phyloP scores from a whole-genome alignment of 495 filamentous ascomycete species.

The Aspergillus coremiiformis region DNA sequence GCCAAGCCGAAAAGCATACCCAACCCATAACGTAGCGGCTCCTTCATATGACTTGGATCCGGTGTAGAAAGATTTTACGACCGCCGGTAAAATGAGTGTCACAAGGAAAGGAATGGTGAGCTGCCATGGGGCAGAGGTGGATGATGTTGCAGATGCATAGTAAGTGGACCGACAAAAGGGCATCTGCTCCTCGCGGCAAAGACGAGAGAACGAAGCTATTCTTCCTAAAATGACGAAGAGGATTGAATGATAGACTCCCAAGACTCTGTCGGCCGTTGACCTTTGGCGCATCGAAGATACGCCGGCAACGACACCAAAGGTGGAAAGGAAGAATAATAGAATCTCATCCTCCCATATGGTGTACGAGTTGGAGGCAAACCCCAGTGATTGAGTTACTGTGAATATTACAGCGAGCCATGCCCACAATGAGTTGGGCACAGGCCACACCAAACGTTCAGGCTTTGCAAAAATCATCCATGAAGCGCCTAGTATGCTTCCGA shows the following conservation, averaged over 20 bases:
- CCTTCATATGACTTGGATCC: slow-evolving; percentile 78
- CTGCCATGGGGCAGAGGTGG: slow-evolving; percentile 90
- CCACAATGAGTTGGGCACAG: slow-evolving; percentile 77
- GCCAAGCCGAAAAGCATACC: slow-evolving; percentile 66
- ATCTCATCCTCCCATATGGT: slow-evolving; percentile 99
- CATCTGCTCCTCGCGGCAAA: slow-evolving; percentile 98
- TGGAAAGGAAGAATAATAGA: slow-evolving; percentile 80
- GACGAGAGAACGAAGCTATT: slow-evolving; percentile 77
- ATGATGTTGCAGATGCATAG: slow-evolving; percentile 84
- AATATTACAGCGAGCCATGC: slow-evolving; percentile 77
- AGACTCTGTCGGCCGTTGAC: slow-evolving; percentile 51
- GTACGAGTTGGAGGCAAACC: slow-evolving; percentile 95
- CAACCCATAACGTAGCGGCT: slow-evolving; percentile 74
- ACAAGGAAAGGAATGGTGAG: slow-evolving; percentile 69
- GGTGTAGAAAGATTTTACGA: slow-evolving; percentile 70
- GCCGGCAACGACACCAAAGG: slow-evolving; percentile 71
- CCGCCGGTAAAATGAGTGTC: slow-evolving; percentile 63
- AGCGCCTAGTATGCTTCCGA: slow-evolving; percentile 58
- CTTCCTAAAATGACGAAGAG: slow-evolving; percentile 77
- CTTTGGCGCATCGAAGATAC: slow-evolving; percentile 65
- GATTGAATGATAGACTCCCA: slow-evolving; percentile 77
- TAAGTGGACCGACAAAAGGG: slow-evolving; percentile 93
- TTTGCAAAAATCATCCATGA: slow-evolving; percentile 46
- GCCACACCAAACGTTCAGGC: slow-evolving; percentile 41
- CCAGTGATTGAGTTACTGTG: slow-evolving; percentile 72